Conservation (phyloP, 1,139 yeast species). For the Candida anutae region DNA sequence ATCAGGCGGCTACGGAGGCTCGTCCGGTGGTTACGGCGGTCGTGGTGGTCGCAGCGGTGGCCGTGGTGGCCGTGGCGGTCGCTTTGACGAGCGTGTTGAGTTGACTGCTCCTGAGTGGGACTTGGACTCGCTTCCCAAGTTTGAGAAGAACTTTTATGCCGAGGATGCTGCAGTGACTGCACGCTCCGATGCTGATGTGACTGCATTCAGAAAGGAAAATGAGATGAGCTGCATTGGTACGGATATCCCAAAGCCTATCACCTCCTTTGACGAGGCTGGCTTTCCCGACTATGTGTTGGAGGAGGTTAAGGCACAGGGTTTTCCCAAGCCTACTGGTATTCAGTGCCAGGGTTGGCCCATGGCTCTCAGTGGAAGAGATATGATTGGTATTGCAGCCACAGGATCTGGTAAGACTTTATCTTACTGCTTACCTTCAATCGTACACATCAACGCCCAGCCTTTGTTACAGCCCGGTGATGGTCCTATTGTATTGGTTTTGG, state of each 20-base stretch:
- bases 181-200: constrained; percentile 69
- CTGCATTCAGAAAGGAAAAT: constrained; percentile 67
- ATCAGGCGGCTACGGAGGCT: constrained; percentile 20
- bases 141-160: constrained; percentile 89
- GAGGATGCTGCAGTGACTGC: constrained; percentile 74
- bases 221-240: constrained; percentile 82
- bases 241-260: constrained; percentile 91
- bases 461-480: constrained; percentile 91
- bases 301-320: constrained; percentile 89
- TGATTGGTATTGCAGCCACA: constrained; percentile 98
- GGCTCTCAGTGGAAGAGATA: constrained; percentile 98
- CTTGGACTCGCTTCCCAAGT: constrained; percentile 67
- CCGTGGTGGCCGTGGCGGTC: constrained; percentile 15
- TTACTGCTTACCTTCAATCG: constrained; percentile 93
- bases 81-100: constrained; percentile 42
- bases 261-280: constrained; percentile 90
- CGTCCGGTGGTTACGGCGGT: constrained; percentile 19
- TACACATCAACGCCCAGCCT: constrained; percentile 97
- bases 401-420: constrained; percentile 98
- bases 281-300: constrained; percentile 88
- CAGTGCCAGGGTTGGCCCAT: constrained; percentile 99
- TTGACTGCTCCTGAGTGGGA: constrained; percentile 75
- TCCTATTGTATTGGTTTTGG: constrained; percentile 90
- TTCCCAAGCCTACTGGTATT: constrained; percentile 89
- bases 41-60: constrained; percentile 34